Conservation (phyloP, 306 rosid genomes). For the Cicer judaicum region DNA sequence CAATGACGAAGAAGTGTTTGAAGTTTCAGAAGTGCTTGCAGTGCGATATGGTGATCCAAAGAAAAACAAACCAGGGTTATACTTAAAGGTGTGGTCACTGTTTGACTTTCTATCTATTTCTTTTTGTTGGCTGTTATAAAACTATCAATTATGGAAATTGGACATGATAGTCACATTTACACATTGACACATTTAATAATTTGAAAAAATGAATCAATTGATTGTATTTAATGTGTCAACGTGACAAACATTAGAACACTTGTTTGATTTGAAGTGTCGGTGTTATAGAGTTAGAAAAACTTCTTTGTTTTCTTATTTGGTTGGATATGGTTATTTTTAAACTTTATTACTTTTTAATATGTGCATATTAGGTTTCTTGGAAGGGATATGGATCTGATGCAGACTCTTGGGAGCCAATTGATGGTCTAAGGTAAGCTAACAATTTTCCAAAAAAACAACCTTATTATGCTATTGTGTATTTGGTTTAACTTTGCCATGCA, state of each 20-base stretch:
- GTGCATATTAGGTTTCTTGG: conserved; percentile 66
- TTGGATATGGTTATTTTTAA: neutral
- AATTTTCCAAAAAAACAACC: neutral
- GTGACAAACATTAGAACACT: no score
- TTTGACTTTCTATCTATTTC: neutral
- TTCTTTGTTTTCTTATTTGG: neutral
- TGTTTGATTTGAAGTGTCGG: no score
- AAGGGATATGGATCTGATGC: conserved; percentile 69
- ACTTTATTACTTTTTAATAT: neutral
- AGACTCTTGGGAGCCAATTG: conserved; percentile 86
- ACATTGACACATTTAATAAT: no score
- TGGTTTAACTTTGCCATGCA: neutral
- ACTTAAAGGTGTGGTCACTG: conserved; percentile 60
- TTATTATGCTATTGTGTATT: neutral
- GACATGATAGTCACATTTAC: no score
- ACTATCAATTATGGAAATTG: no score
- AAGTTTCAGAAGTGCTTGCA: conserved; percentile 59
- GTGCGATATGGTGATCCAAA: conserved; percentile 69
- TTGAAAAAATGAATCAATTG: no score
- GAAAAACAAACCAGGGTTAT: conserved; percentile 47
- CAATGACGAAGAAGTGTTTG: conserved; percentile 54
- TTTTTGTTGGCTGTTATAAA: neutral
- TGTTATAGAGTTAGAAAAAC: no score
- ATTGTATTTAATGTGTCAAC: no score
- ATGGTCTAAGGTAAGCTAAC: conserved; percentile 57